Evolutionary conservation across 2,329 filamentous ascomycete species (phyloP), one percentile per base, ranked within the genome.

Genomic region (Bipolaris bicolor): DNA sequence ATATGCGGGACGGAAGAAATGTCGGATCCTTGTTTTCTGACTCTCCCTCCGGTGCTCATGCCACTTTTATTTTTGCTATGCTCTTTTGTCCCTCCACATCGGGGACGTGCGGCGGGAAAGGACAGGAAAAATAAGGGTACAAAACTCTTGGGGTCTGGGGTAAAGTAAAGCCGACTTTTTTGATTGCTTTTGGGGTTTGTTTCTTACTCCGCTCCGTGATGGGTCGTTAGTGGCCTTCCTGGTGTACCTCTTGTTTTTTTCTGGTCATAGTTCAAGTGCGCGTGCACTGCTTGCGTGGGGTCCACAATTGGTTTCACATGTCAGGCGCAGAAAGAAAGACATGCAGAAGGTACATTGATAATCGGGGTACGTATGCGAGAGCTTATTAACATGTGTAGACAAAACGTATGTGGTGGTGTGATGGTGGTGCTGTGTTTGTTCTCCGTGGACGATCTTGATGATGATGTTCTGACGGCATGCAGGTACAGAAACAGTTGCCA

Each of bases 401-500:
- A 13, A 16, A 45, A 16, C 15, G 31, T 16, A 13, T 16, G 26
- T 29, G 44, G 24, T 31, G 47, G 44, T 29, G 9, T 29, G 26
- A 10, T 29, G 26, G 22, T 24, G 22, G 22, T 24, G 22, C 5
- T 26, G 20, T 49, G 31, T 18, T 24, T 9, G 31, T 36, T 29
- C 22, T 20, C 20, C 33, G 44, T 52, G 43, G 20, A 29, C 26
- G 26, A 29, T 29, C 26, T 29, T 16, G 29, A 20, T 47, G 50
- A 52, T 49, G 51, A n/a, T 34, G 44, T 41, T 41, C 36, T 52
- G 48, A 49, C 46, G 36, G 48, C 46, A 55, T 55, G 53, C 47
- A 55, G 47, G 47, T 52, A 52, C 48, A 48, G 45, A 22, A 7
- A 24, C 11, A 20, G 39, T 15, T 41, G 11, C 13, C 31, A 10